phyloP scores from a whole-genome alignment of 2,329 filamentous ascomycete species.

The Colletotrichum magnum region DNA sequence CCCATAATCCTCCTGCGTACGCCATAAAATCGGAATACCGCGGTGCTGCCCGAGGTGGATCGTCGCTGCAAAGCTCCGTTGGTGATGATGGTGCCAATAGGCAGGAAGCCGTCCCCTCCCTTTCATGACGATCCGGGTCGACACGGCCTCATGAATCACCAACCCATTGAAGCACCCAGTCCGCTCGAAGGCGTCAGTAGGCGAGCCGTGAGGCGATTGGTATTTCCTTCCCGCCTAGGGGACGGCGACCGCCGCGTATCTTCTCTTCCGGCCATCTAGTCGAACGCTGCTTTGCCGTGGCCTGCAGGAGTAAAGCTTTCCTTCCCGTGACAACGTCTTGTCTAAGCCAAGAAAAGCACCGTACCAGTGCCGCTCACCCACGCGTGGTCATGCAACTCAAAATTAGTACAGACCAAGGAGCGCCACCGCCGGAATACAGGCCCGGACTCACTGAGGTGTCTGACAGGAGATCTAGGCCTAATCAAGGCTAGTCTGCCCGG shows the following conservation, averaged over 20 bases:
- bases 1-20: neutral
- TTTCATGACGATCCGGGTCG: neutral
- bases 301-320: neutral
- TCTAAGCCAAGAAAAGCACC: neutral
- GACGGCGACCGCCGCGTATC: too few species aligned
- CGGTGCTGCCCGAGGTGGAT: neutral
- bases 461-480: conserved; percentile 5
- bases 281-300: neutral
- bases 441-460: conserved; percentile 16
- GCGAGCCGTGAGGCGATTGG: neutral
- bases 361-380: conserved; percentile 5
- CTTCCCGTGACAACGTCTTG: neutral
- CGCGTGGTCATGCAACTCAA: conserved; percentile 17
- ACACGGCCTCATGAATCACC: conserved; percentile 16
- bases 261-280: neutral
- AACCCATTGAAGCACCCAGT: neutral
- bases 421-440: conserved; percentile 31
- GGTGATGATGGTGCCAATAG: neutral
- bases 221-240: too few species aligned
- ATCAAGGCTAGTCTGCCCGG: conserved; percentile 9
- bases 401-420: conserved; percentile 3
- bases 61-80: neutral
- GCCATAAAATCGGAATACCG: neutral
- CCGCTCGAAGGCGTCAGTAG: neutral
- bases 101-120: neutral